phyloP scores from a whole-genome alignment of 306 rosid genomes.

The Arachis hypogaea region DNA sequence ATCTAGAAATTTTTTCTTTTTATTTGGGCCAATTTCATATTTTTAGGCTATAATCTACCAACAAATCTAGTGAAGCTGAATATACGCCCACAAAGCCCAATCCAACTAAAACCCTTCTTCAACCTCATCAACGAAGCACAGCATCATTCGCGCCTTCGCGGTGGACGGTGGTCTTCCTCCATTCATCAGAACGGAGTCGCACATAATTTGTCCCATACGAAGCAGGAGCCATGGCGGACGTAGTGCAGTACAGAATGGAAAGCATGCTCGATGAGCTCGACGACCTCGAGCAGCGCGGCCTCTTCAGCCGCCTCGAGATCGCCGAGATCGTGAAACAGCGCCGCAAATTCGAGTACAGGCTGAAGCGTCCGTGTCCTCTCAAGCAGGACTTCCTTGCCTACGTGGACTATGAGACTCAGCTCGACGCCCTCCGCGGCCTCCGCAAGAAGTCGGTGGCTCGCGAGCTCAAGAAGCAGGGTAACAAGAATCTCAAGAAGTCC shows the following conservation, averaged over 20 bases:
- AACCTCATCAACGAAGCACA: conserved; percentile 18
- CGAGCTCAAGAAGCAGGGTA: conserved; percentile 40
- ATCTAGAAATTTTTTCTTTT: too few species aligned
- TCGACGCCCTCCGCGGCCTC: conserved; percentile 46
- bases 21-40: too few species aligned
- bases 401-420: conserved; percentile 49
- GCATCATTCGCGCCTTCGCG: not conserved
- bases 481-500: conserved; percentile 43
- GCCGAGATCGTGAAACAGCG: conserved; percentile 53
- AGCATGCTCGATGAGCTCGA: conserved; percentile 54
- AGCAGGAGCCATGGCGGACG: conserved; percentile 44
- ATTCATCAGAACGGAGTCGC: not conserved
- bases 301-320: conserved; percentile 48
- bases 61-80: not conserved
- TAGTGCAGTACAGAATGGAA: conserved; percentile 52
- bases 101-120: conserved; percentile 37
- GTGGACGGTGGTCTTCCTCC: not conserved
- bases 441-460: conserved; percentile 47
- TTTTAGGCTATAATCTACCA: not conserved
- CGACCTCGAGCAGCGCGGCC: conserved; percentile 51
- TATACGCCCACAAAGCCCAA: conserved; percentile 1
- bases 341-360: conserved; percentile 49
- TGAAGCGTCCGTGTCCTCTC: conserved; percentile 45
- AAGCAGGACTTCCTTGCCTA: conserved; percentile 48
- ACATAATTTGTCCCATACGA: not conserved